These are phyloP conservation scores for Coemansia sp. DNA, from an alignment of 192 early-diverging fungal species.

Conservation along the genomic window DNA sequence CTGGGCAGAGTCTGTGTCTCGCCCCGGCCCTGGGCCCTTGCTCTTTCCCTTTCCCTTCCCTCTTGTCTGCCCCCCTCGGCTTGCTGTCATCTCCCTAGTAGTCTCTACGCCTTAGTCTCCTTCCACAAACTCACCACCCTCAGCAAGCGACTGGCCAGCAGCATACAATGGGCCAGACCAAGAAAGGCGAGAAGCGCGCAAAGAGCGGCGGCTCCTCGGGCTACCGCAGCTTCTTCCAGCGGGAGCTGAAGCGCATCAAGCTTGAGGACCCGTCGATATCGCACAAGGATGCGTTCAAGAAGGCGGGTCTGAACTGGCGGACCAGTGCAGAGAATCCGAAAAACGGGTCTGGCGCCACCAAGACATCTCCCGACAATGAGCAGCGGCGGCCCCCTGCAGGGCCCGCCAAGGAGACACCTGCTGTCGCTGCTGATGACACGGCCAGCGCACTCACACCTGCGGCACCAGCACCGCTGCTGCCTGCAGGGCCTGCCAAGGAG, in stretches of 20 bases:
- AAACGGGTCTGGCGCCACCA: slow-evolving; percentile 3
- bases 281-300: slow-evolving; percentile 46
- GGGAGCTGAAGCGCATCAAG: slow-evolving; percentile 44
- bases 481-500: background rate
- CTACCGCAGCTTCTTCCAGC: slow-evolving; percentile 32
- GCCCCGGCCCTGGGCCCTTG: too few relatives aligned
- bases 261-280: slow-evolving; percentile 29
- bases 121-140: too few relatives aligned
- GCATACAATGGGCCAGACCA: slow-evolving; percentile 12
- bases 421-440: too few relatives aligned
- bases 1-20: too few relatives aligned
- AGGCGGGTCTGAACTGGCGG: slow-evolving; percentile 40
- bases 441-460: too few relatives aligned
- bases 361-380: too few relatives aligned
- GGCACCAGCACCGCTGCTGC: background rate
- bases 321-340: slow-evolving; percentile 41
- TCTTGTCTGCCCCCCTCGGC: too few relatives aligned
- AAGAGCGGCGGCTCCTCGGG: slow-evolving; percentile 14
- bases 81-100: too few relatives aligned
- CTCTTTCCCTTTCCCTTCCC: too few relatives aligned
- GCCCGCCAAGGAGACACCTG: background rate
- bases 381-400: background rate
- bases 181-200: slow-evolving; percentile 14
- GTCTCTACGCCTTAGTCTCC: too few relatives aligned
- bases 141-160: too few relatives aligned